Conservation (phyloP, 2,329 filamentous ascomycete species). For the Botrytis porri region DNA sequence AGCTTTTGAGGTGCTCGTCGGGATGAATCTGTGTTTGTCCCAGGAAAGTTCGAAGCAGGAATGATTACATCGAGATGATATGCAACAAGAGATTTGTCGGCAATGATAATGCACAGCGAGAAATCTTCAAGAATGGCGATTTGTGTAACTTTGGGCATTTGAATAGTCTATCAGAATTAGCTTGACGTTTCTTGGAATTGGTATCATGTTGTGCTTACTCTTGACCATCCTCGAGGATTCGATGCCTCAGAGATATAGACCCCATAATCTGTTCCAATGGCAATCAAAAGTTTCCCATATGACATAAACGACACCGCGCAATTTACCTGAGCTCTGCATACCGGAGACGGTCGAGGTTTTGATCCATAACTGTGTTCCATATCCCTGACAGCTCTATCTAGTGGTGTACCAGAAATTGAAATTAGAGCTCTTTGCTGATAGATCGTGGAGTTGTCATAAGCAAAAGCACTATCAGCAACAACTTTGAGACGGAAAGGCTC, state of each 20-base stretch:
- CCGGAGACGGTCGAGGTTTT: slow-evolving; percentile 66
- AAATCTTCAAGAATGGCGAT: slow-evolving; percentile 95
- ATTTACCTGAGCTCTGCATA: slow-evolving; percentile 85
- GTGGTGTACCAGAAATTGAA: slow-evolving; percentile 82
- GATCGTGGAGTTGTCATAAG: slow-evolving; percentile 57
- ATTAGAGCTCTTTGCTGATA: slow-evolving; percentile 63
- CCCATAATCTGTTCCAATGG: slow-evolving; percentile 91
- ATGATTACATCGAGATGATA: slow-evolving; percentile 88
- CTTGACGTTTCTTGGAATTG: neutral
- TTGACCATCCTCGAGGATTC: slow-evolving; percentile 86
- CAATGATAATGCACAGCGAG: slow-evolving; percentile 84
- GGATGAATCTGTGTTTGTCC: slow-evolving; percentile 65
- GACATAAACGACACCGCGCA: slow-evolving; percentile 89
- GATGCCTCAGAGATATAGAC: slow-evolving; percentile 86
- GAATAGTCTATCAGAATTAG: slow-evolving; percentile 61
- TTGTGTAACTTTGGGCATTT: slow-evolving; percentile 74
- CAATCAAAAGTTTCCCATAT: slow-evolving; percentile 81
- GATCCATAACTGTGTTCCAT: slow-evolving; percentile 76
- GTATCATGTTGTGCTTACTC: slow-evolving; percentile 55
- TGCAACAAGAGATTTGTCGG: slow-evolving; percentile 86
- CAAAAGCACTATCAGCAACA: slow-evolving; percentile 88
- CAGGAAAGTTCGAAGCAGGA: slow-evolving; percentile 59
- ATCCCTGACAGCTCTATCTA: slow-evolving; percentile 86
- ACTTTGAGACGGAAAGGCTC: slow-evolving; percentile 92
- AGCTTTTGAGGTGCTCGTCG: slow-evolving; percentile 89